Conservation (phyloP, 306 rosid species). For the Cicer cuneatum region DNA sequence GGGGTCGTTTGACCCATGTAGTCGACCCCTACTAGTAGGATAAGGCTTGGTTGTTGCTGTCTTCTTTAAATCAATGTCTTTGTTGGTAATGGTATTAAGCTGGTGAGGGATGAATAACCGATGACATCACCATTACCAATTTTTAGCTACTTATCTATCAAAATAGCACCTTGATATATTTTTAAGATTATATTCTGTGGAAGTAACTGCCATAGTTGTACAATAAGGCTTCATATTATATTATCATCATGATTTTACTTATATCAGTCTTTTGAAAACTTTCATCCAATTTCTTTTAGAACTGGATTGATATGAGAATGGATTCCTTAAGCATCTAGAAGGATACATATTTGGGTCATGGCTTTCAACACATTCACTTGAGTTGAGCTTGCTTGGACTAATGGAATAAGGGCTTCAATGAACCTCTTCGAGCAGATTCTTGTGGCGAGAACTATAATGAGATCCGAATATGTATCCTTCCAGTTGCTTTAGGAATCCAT, state of each 20-base stretch:
- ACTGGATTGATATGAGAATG: background rate
- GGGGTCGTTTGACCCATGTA: too few relatives aligned
- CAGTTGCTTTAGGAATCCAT: too few relatives aligned
- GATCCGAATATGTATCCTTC: too few relatives aligned
- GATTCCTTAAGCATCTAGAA: too few relatives aligned
- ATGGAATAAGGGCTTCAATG: too few relatives aligned
- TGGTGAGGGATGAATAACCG: constrained; percentile 23
- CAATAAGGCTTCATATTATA: background rate
- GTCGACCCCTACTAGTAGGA: too few relatives aligned
- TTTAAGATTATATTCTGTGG: background rate
- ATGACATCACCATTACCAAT: background rate
- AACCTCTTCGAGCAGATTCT: too few relatives aligned
- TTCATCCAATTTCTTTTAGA: constrained; percentile 18
- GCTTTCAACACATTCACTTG: too few relatives aligned
- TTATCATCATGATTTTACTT: constrained; percentile 9
- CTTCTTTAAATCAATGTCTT: background rate
- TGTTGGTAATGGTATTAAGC: constrained; percentile 9
- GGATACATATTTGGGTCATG: too few relatives aligned
- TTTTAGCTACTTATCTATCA: constrained; percentile 14
- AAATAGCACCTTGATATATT: constrained; percentile 23
- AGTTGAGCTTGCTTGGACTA: too few relatives aligned
- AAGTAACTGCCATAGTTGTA: constrained; percentile 34
- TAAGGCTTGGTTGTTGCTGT: too few relatives aligned
- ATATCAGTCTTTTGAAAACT: background rate
- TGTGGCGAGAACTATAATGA: too few relatives aligned